Evolutionary conservation across 2,329 filamentous ascomycete species (phyloP), one percentile per base, ranked within the genome.

Genomic region (Penicillium polonicum): DNA sequence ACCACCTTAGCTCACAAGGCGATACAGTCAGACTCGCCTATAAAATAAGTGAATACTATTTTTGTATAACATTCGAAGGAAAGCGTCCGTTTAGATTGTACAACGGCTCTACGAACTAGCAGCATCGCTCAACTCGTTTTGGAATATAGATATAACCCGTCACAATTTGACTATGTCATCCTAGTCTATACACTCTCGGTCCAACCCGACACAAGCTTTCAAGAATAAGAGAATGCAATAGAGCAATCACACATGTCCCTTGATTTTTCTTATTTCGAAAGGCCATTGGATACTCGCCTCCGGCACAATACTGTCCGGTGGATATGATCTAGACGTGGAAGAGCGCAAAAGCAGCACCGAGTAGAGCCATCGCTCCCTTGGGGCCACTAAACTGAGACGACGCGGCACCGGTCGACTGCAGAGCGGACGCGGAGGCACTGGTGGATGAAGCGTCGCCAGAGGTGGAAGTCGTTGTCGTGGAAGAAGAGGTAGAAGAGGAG

Each of bases 341-440:
- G 19, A 58, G 44, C 38, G 55, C 55, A 25, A 55, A 15, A n/a
- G 44, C 25, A 44, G 51, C 55, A 33, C 55, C 45, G 12, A 58
- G 15, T 25, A 58, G 15, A 45, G 51, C 39, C 31, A 55, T 21
- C 12, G 19, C 44, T 49, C 38, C 55, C 23, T 33, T 55, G 35
- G 51, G 44, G 27, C 44, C 19, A 39, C 31, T 49, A 7, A 43
- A 35, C 25, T 39, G 51, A 39, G 55, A 49, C n/a, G 21, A 15
- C 12, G 43, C 44, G 41, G 55, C 51, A 44, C 25, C 45, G 19
- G 27, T 48, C 15, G 51, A 54, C 19, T 9, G n/a, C 10, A 17
- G 13, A 33, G 52, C 6, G 10, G 52, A 33, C 25, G 36, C 35
- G 19, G 52, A 39, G n/a, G 43, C n/a, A 41, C 35, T 31, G 19